Conservation (phyloP, 371 early-diverging fungal species). For the Syncephalastrum racemosum region DNA sequence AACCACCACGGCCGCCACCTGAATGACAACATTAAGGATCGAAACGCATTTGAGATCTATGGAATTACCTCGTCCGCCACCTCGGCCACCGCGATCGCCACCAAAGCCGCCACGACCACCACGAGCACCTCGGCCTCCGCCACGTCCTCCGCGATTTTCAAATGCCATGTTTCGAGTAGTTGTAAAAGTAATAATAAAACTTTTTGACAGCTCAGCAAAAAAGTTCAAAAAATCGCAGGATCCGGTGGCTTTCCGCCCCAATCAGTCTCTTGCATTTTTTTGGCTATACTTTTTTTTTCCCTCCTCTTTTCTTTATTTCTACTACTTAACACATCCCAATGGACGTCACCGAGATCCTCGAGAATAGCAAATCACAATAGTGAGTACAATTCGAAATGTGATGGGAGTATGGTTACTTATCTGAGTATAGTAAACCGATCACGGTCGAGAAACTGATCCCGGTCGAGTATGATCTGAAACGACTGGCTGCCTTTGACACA, state of each 20-base stretch:
- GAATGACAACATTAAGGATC: no score
- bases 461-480: conserved; percentile 83
- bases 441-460: conserved; percentile 77
- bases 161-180: conserved; percentile 10
- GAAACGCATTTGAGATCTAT: background rate
- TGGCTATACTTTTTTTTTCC: conserved; percentile 1
- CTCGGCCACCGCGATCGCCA: conserved; percentile 20
- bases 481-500: conserved; percentile 77
- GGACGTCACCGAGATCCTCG: conserved; percentile 73
- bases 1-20: conserved; percentile 49
- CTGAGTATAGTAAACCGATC: conserved; percentile 55
- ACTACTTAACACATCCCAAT: conserved; percentile 41
- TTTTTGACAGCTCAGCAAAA: no score
- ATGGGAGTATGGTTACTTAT: background rate
- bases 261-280: no score
- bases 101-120: conserved; percentile 19
- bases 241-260: no score
- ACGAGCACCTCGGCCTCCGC: conserved; percentile 11
- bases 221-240: no score
- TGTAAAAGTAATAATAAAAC: no score
- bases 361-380: conserved; percentile 64
- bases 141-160: conserved; percentile 9
- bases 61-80: conserved; percentile 9
- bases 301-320: conserved; percentile 3
- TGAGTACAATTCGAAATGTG: conserved; percentile 27